These are phyloP conservation scores for Mrakiaceae sp. DNA, from an alignment of 1,284 basidiomycete species.

Conservation along the genomic window DNA sequence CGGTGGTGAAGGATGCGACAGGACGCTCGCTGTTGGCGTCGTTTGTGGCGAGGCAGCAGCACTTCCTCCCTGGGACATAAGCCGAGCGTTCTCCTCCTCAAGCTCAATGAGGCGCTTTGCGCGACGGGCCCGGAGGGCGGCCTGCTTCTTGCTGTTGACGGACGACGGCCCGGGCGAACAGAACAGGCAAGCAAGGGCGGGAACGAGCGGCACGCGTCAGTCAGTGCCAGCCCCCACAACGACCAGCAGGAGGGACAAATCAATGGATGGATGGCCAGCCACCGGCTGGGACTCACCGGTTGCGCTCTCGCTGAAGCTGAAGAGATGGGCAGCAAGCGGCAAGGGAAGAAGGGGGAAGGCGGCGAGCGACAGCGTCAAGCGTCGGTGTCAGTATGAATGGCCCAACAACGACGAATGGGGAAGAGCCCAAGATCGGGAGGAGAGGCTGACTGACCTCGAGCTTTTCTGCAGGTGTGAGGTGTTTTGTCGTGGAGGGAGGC, in stretches of 20 bases:
- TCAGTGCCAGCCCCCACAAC: no score
- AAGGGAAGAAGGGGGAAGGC: no score
- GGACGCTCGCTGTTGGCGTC: neutral
- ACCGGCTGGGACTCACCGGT: neutral
- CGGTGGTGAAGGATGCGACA: neutral
- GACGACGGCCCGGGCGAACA: no score
- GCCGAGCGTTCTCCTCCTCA: conserved; percentile 2
- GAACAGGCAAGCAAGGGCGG: no score
- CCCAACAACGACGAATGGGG: no score
- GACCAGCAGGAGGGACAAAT: no score
- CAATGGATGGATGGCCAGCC: no score
- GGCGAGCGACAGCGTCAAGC: no score
- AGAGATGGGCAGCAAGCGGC: no score
- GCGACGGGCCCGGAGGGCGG: neutral
- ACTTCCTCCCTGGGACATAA: neutral
- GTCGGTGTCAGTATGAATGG: no score
- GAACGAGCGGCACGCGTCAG: no score
- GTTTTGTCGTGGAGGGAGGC: neutral
- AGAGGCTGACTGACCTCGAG: neutral
- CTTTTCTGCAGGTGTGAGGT: neutral
- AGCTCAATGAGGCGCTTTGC: neutral
- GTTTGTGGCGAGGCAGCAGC: neutral
- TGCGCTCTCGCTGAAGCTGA: neutral
- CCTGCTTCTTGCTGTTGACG: neutral
- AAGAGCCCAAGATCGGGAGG: no score